phyloP scores from a whole-genome alignment of 2,329 filamentous ascomycete genomes.

The Diatrype stigma region DNA sequence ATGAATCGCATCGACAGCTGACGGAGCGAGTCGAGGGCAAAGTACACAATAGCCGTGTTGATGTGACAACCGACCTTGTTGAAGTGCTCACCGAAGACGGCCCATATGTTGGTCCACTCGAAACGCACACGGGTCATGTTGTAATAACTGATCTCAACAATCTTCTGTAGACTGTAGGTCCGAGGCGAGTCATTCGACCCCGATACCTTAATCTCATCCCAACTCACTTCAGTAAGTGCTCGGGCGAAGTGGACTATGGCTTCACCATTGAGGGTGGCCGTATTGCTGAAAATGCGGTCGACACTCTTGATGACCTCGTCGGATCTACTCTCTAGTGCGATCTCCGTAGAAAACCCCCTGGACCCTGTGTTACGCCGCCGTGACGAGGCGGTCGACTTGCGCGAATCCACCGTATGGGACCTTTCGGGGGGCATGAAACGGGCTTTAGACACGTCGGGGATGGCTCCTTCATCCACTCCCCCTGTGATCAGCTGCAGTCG shows the following conservation, averaged over 20 bases:
- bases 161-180: constrained; percentile 95
- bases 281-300: constrained; percentile 95
- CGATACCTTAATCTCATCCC: constrained; percentile 98
- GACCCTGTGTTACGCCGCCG: constrained; percentile 52
- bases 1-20: constrained; percentile 98
- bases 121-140: constrained; percentile 99
- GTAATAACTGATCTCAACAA: constrained; percentile 99
- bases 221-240: constrained; percentile 91
- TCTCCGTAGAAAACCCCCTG: constrained; percentile 67
- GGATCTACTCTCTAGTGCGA: constrained; percentile 87
- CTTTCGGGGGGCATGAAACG: constrained; percentile 62
- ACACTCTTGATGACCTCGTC: constrained; percentile 90
- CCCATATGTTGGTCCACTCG: constrained; percentile 98
- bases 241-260: constrained; percentile 94
- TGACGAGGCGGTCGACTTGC: constrained; percentile 63
- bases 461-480: constrained; percentile 85
- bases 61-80: constrained; percentile 95
- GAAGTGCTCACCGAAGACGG: constrained; percentile 96
- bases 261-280: constrained; percentile 85
- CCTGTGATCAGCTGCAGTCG: constrained; percentile 91
- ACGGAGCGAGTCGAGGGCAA: constrained; percentile 89
- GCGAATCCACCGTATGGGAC: constrained; percentile 50
- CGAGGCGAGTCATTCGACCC: constrained; percentile 92
- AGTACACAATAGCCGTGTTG: constrained; percentile 96
- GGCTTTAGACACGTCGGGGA: constrained; percentile 87